phyloP scores from a whole-genome alignment of 2,329 filamentous ascomycete species.

The Fusarium avenaceum region DNA sequence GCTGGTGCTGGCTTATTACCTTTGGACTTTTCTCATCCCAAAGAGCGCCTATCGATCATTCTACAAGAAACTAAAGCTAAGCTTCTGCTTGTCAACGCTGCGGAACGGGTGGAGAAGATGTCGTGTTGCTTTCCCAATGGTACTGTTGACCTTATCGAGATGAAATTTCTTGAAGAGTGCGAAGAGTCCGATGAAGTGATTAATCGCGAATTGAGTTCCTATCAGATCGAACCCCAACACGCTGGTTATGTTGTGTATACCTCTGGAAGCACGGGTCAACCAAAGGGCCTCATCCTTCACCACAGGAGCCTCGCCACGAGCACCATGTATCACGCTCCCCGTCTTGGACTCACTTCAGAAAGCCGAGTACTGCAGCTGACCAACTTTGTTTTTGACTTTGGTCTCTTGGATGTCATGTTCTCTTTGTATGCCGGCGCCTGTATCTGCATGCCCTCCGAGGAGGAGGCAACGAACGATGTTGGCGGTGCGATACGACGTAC shows the following conservation, averaged over 20 bases:
- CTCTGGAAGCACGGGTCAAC: background rate
- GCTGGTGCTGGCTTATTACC: background rate
- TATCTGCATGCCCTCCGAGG: background rate
- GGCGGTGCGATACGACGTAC: background rate
- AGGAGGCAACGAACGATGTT: background rate
- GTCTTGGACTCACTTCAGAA: background rate
- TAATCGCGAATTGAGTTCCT: background rate
- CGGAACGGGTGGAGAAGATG: background rate
- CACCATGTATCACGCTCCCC: background rate
- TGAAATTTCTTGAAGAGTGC: background rate
- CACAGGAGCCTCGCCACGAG: background rate
- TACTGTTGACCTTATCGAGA: background rate
- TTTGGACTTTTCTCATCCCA: background rate
- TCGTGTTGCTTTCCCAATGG: background rate
- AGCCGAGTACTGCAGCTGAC: background rate
- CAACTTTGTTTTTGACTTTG: background rate
- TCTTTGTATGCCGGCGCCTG: background rate
- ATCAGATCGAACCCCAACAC: background rate
- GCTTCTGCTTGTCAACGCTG: background rate
- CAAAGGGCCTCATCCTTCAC: background rate
- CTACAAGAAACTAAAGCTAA: background rate
- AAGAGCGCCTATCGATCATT: background rate
- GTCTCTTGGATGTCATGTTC: background rate
- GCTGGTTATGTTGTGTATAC: background rate
- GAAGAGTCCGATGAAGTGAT: background rate